Evolutionary conservation across 352 stramenopile genomes (phyloP).

Genomic region (Globisporangium heterothallicum): DNA sequence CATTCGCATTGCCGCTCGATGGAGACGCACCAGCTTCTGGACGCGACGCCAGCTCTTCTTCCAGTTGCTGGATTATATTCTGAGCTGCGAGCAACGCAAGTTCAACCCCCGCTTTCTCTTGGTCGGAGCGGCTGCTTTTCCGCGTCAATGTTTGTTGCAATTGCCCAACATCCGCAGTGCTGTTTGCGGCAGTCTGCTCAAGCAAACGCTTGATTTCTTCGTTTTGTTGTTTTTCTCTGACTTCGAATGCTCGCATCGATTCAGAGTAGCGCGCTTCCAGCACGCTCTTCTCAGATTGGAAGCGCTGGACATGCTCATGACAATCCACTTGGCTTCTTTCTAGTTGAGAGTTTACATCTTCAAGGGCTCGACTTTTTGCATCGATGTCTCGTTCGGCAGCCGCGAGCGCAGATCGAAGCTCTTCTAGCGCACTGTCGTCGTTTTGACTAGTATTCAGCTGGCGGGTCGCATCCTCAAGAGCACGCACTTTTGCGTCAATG

Average conservation of each 20-base stretch:
- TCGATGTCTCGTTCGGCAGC: constrained; percentile 3
- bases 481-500: constrained; percentile 1
- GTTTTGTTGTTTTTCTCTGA: constrained; percentile 13
- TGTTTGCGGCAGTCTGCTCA: constrained; percentile 14
- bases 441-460: constrained; percentile 1
- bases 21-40: not conserved
- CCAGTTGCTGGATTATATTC: constrained; percentile 37
- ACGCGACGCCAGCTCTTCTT: constrained; percentile 21
- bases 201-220: constrained; percentile 18
- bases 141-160: constrained; percentile 7
- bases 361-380: constrained; percentile 5
- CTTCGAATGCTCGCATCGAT: constrained; percentile 9
- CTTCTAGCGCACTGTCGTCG: constrained; percentile 1
- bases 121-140: constrained; percentile 18
- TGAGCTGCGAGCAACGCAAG: constrained; percentile 25
- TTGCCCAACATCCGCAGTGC: constrained; percentile 9
- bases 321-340: constrained; percentile 1
- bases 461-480: not conserved
- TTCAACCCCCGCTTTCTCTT: constrained; percentile 26
- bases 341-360: constrained; percentile 1
- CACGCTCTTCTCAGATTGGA: constrained; percentile 15
- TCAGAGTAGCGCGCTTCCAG: constrained; percentile 20
- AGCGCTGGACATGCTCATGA: constrained; percentile 1
- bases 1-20: not conserved
- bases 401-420: not conserved